Conservation (phyloP, 495 filamentous ascomycete genomes). For the Penicillium cosmopolitanum region DNA sequence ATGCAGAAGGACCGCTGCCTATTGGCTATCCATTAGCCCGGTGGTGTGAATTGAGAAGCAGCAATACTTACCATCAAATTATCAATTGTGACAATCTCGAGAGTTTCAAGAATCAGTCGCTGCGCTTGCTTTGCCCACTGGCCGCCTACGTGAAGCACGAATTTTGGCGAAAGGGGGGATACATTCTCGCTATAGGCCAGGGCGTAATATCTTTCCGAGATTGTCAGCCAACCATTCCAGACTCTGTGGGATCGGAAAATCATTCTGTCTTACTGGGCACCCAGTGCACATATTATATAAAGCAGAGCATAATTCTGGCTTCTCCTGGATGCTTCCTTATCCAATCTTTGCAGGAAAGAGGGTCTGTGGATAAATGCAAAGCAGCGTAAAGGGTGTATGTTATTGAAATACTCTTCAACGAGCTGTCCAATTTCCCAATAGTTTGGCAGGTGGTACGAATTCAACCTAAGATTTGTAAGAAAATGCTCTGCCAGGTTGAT, state of each 20-base stretch:
- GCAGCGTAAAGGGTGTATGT: constrained; percentile 41
- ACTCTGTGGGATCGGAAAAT: not conserved
- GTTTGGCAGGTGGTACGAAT: constrained; percentile 23
- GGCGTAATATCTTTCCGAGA: constrained; percentile 15
- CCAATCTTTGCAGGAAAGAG: constrained; percentile 35
- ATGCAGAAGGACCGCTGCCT: constrained; percentile 37
- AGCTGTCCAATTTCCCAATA: constrained; percentile 26
- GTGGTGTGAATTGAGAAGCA: not conserved
- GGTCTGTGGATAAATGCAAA: constrained; percentile 43
- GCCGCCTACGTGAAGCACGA: constrained; percentile 26
- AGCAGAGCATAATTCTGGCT: constrained; percentile 30
- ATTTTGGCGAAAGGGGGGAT: constrained; percentile 13
- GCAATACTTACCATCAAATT: constrained; percentile 32
- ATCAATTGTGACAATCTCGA: constrained; percentile 40
- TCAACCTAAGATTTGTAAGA: constrained; percentile 20
- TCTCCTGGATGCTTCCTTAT: constrained; percentile 21
- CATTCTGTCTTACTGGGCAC: constrained; percentile 36
- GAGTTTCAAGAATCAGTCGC: constrained; percentile 29
- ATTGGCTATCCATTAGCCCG: not conserved
- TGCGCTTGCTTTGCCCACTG: constrained; percentile 38
- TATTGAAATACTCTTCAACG: constrained; percentile 41
- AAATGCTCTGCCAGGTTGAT: not conserved
- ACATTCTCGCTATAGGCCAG: constrained; percentile 28
- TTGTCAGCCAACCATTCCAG: not conserved
- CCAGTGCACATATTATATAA: constrained; percentile 40